Conservation (phyloP, 2,329 filamentous ascomycete genomes). For the Fusarium chlamydosporum region DNA sequence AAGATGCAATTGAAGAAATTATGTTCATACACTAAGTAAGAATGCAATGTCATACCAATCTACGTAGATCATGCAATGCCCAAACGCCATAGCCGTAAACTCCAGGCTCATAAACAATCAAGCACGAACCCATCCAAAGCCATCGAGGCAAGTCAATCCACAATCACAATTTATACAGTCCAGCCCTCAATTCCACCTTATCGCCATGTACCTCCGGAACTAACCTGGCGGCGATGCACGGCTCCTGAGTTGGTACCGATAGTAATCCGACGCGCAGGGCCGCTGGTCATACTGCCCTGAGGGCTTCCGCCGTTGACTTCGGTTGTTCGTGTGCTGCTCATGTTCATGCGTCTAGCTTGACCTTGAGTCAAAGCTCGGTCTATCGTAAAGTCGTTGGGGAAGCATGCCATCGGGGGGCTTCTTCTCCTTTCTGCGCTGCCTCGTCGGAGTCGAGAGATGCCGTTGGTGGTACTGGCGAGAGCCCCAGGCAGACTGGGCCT, state of each 20-base stretch:
- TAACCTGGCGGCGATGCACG: slow-evolving; percentile 53
- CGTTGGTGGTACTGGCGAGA: slow-evolving; percentile 66
- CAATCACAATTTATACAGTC: slow-evolving; percentile 14
- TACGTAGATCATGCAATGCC: slow-evolving; percentile 38
- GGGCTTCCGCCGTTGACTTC: slow-evolving; percentile 51
- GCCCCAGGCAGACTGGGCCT: slow-evolving; percentile 59
- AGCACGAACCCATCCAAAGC: slow-evolving; percentile 41
- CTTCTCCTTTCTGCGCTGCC: slow-evolving; percentile 65
- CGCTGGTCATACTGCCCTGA: slow-evolving; percentile 41
- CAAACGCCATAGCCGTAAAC: slow-evolving; percentile 46
- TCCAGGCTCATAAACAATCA: slow-evolving; percentile 47
- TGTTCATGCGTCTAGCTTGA: slow-evolving; percentile 71
- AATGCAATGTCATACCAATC: slow-evolving; percentile 38
- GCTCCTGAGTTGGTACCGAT: slow-evolving; percentile 53
- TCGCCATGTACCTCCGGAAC: slow-evolving; percentile 51
- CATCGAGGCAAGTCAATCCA: slow-evolving; percentile 33
- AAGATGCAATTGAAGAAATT: slow-evolving; percentile 7
- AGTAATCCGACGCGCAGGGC: slow-evolving; percentile 56
- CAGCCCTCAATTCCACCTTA: slow-evolving; percentile 36
- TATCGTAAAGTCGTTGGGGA: slow-evolving; percentile 59
- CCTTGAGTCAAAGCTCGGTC: slow-evolving; percentile 65
- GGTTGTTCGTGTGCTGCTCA: slow-evolving; percentile 58
- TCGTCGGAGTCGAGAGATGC: slow-evolving; percentile 68
- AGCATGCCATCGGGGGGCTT: slow-evolving; percentile 68
- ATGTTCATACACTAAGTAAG: slow-evolving; percentile 36